These are phyloP conservation scores for Xylariaceae sp. DNA, from an alignment of 2,329 filamentous ascomycete species.

Conservation along the genomic window DNA sequence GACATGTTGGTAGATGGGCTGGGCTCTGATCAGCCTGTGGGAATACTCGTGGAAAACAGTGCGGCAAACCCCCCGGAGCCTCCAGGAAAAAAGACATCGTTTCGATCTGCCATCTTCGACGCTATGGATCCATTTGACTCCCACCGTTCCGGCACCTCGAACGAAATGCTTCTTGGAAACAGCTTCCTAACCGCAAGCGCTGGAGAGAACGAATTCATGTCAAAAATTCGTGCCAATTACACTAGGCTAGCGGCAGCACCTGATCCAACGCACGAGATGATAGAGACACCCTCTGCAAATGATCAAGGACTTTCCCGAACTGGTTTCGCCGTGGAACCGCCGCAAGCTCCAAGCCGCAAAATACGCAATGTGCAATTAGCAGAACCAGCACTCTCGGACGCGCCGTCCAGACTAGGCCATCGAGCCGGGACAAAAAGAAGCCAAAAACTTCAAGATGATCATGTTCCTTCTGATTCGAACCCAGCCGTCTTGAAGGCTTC, in stretches of 20 bases:
- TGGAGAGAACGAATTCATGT: constrained; percentile 52
- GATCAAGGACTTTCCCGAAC: constrained; percentile 35
- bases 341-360: constrained; percentile 50
- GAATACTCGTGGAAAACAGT: constrained; percentile 31
- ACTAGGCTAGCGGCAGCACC: constrained; percentile 40
- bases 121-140: constrained; percentile 50
- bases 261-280: constrained; percentile 47
- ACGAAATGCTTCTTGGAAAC: constrained; percentile 37
- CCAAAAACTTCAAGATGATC: constrained; percentile 36
- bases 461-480: constrained; percentile 40
- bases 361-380: constrained; percentile 50
- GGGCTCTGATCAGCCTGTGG: constrained; percentile 34
- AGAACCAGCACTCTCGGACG: constrained; percentile 51
- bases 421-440: constrained; percentile 44
- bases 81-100: constrained; percentile 38
- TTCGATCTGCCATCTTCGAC: constrained; percentile 36
- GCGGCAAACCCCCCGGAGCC: constrained; percentile 37
- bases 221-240: constrained; percentile 51
- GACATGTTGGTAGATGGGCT: constrained; percentile 48
- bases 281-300: constrained; percentile 59
- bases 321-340: constrained; percentile 39
- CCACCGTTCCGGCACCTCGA: constrained; percentile 37
- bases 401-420: constrained; percentile 62
- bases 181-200: constrained; percentile 40
- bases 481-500: constrained; percentile 37